These are phyloP conservation scores for Candida orba DNA, from an alignment of 805 yeast species.

Conservation along the genomic window DNA sequence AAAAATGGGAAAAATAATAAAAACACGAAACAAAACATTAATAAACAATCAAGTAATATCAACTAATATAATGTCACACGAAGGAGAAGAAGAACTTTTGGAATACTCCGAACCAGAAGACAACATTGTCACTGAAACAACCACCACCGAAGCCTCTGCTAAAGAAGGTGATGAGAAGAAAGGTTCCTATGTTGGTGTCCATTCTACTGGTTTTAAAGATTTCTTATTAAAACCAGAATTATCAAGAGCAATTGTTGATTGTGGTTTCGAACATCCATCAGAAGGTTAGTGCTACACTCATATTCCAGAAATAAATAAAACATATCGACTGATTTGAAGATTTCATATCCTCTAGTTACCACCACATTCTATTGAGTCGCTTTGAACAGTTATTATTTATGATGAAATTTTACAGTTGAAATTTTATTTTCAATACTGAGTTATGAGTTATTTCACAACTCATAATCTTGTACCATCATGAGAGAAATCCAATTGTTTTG, in stretches of 20 bases:
- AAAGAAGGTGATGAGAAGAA: slow-evolving; percentile 71
- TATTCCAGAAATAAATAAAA: too few species aligned
- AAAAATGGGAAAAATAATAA: neutral
- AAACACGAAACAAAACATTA: neutral
- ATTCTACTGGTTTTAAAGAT: slow-evolving; percentile 98
- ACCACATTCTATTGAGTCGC: neutral
- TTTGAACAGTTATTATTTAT: neutral
- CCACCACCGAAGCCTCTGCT: slow-evolving; percentile 34
- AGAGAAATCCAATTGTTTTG: too few species aligned
- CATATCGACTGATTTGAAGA: too few species aligned
- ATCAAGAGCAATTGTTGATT: slow-evolving; percentile 94
- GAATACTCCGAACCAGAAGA: slow-evolving; percentile 99
- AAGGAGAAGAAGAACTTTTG: slow-evolving; percentile 98
- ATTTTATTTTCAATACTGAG: too few species aligned
- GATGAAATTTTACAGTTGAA: too few species aligned
- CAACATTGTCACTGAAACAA: slow-evolving; percentile 54
- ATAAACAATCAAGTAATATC: neutral
- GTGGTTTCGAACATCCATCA: slow-evolving; percentile 99
- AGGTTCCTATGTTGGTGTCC: slow-evolving; percentile 97
- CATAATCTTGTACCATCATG: too few species aligned
- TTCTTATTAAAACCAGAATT: slow-evolving; percentile 94
- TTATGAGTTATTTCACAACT: too few species aligned
- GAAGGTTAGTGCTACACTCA: slow-evolving; percentile 64
- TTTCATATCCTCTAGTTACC: neutral
- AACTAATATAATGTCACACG: slow-evolving; percentile 63